Conservation (phyloP, 345 rosid species). For the Pistacia atlantica region DNA sequence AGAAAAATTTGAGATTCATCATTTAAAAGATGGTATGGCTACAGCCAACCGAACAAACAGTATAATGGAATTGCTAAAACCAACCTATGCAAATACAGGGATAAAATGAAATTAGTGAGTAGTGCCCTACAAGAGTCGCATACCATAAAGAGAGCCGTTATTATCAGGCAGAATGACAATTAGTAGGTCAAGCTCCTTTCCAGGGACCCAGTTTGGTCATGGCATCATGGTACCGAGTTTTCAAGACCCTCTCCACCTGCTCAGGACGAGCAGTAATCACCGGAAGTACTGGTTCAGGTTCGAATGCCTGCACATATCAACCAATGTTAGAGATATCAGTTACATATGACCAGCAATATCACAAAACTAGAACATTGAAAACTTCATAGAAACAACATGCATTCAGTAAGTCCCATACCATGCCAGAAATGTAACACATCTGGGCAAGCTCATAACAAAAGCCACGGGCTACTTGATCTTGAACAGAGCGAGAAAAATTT, state of each 20-base stretch:
- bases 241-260: conserved; percentile 83
- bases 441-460: conserved; percentile 94
- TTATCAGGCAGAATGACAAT: conserved; percentile 94
- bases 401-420: conserved; percentile 49
- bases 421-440: conserved; percentile 91
- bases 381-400: neutral
- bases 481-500: conserved; percentile 82
- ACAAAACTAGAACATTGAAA: neutral
- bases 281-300: conserved; percentile 77
- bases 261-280: conserved; percentile 77
- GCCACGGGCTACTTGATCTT: conserved; percentile 67
- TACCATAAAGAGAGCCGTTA: conserved; percentile 98
- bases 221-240: conserved; percentile 85
- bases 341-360: neutral
- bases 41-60: neutral
- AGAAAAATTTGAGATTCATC: conserved; percentile 11
- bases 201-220: conserved; percentile 55
- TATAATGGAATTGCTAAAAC: neutral
- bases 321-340: conserved; percentile 1
- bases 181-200: conserved; percentile 92
- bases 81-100: neutral
- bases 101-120: neutral
- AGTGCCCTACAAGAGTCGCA: neutral
- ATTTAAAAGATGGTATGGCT: neutral
- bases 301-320: conserved; percentile 55